A percentile compares a stretch with the other conserved stretches of the same genome.
Evolutionary conservation across 441 rosid species (phyloP).

Genomic region (Daphne laureola): DNA sequence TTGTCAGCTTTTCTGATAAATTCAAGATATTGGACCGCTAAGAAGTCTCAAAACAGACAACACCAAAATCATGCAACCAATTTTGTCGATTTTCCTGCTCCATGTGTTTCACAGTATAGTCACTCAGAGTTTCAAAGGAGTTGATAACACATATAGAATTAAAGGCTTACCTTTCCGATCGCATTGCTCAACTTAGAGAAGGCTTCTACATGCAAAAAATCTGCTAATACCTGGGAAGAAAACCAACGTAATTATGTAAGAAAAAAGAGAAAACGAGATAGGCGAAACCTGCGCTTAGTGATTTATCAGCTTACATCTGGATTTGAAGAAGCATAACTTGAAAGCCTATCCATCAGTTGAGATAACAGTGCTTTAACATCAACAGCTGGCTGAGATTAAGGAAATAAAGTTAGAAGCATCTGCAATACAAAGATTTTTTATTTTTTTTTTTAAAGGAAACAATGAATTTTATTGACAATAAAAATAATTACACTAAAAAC

Average conservation of each 20-base stretch:
- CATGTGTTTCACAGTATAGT: too few species aligned
- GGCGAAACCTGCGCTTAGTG: conserved; percentile 6
- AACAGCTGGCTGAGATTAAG: conserved; percentile 46
- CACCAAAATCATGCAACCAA: too few species aligned
- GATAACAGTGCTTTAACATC: conserved; percentile 58
- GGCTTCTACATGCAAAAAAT: conserved; percentile 72
- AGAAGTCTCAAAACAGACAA: too few species aligned
- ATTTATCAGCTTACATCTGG: conserved; percentile 36
- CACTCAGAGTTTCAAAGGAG: too few species aligned
- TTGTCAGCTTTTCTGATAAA: too few species aligned
- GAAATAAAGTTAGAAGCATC: neutral
- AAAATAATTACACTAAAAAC: too few species aligned
- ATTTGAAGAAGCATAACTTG: conserved; percentile 63
- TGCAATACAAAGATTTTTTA: too few species aligned
- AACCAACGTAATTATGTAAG: conserved; percentile 3
- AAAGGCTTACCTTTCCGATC: conserved; percentile 48
- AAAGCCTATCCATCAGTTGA: conserved; percentile 61
- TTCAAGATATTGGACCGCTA: neutral
- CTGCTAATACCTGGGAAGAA: conserved; percentile 43
- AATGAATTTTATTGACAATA: too few species aligned
- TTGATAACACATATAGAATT: conserved; percentile 1
- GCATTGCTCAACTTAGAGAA: conserved; percentile 59
- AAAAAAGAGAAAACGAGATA: conserved; percentile 12
- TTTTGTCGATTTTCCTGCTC: too few species aligned
- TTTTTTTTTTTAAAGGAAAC: too few species aligned